These are phyloP conservation scores for Schoenoplectus triqueter DNA, from an alignment of 202 grass and related monocot genomes.

Conservation along the genomic window DNA sequence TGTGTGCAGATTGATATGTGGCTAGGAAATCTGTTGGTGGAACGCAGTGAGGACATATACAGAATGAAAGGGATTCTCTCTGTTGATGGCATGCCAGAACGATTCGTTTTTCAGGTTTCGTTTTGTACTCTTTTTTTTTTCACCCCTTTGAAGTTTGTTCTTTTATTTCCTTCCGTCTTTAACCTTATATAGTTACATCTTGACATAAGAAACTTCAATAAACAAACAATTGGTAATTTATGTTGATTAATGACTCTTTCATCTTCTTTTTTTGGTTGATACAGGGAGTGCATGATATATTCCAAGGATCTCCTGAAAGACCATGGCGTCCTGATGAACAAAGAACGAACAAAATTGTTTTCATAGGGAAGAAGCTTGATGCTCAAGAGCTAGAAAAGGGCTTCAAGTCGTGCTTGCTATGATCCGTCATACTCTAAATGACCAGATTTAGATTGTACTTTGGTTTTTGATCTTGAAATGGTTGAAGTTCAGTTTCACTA, in stretches of 20 bases:
- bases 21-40: slow-evolving; percentile 86
- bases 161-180: slow-evolving; percentile 27
- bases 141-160: not conserved
- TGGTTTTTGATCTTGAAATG: not conserved
- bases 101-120: slow-evolving; percentile 93
- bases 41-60: slow-evolving; percentile 96
- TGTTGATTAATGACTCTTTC: not conserved
- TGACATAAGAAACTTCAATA: not conserved
- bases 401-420: slow-evolving; percentile 82
- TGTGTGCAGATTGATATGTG: slow-evolving; percentile 88
- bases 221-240: not conserved
- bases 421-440: not conserved
- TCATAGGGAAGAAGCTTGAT: slow-evolving; percentile 93
- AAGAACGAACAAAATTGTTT: slow-evolving; percentile 94
- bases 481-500: slow-evolving; percentile 7
- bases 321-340: slow-evolving; percentile 75
- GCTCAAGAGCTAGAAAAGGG: slow-evolving; percentile 78
- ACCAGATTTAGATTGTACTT: not conserved
- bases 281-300: slow-evolving; percentile 98
- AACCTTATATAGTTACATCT: not conserved
- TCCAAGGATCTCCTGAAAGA: slow-evolving; percentile 97
- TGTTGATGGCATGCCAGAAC: slow-evolving; percentile 92
- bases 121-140: not conserved
- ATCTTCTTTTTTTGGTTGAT: not conserved
- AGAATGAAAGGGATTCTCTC: slow-evolving; percentile 94